Evolutionary conservation across 495 filamentous ascomycete genomes (phyloP), one percentile per base, ranked within the genome.

Genomic region (Polyplosphaeria fusca): DNA sequence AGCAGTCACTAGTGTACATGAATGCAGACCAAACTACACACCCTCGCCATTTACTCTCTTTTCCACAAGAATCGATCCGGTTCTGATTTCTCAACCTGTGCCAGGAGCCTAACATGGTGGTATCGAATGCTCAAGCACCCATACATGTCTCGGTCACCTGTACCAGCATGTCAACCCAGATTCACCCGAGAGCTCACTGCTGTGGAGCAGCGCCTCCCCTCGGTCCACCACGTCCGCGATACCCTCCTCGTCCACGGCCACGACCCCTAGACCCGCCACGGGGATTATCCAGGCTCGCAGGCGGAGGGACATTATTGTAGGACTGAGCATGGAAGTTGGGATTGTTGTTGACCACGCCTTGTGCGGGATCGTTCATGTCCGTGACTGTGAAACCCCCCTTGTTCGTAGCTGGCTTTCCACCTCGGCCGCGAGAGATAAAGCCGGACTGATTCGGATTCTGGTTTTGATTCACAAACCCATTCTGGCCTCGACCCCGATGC

Each of bases 241-340:
- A 44, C 12, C 58, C 59, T 7, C 62, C 43, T 41, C 67, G 42
- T 24, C 58, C 68, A n/a, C 67, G 59, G 5, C 58, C 60, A 18
- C 69, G 61, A 18, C 64, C 61, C 37, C 65, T 32, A 22, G 68
- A 67, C 7, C 65, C 45, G 47, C 79, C 71, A n/a, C 83, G 71
- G 20, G 72, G 70, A 13, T 70, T 46, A 58, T 91, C 81, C 27
- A 93, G 61, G 30, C 59, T 80, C 24, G 86, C 70, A 0, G 92
- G 92, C 4, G 93, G 93, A 3, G 93, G 90, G 7, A 92, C 87
- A 47, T 82, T 82, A 28, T 77, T 76, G 64, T 93, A 95, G 50
- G 71, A 75, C 61, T 82, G 77, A 23, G 80, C 80, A 23, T 73
- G 73, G 70, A 82, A 83, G 48, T 76, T 70, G 2, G 77, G 72